Conservation (phyloP, 805 yeast species). For the Spathaspora hagerdaliae region DNA sequence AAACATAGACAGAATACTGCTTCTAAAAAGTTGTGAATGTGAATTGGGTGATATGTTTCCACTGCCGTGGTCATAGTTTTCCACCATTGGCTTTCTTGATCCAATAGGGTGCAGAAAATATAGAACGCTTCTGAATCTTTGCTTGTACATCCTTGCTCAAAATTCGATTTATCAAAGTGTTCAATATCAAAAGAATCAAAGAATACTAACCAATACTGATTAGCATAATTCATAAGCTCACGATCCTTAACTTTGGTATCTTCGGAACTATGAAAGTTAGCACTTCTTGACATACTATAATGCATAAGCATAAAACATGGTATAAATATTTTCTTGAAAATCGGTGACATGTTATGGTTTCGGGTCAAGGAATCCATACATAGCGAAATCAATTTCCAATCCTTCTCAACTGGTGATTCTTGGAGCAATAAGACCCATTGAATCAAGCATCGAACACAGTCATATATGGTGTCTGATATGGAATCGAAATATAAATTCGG, state of each 20-base stretch:
- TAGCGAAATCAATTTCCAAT: constrained; percentile 11
- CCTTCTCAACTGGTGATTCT: constrained; percentile 16
- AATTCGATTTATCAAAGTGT: constrained; percentile 7
- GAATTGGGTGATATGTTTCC: constrained; percentile 1
- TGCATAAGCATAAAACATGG: constrained; percentile 18
- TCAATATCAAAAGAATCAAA: constrained; percentile 14
- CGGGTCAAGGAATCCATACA: neutral
- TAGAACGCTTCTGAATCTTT: constrained; percentile 18
- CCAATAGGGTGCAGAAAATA: constrained; percentile 15
- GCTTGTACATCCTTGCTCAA: neutral
- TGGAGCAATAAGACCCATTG: constrained; percentile 32
- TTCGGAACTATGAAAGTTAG: neutral
- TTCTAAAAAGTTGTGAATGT: constrained; percentile 3
- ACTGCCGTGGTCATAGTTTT: constrained; percentile 16
- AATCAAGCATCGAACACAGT: constrained; percentile 18
- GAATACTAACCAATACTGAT: constrained; percentile 18
- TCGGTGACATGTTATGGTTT: neutral
- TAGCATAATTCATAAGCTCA: neutral
- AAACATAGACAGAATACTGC: constrained; percentile 5
- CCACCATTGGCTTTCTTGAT: constrained; percentile 18
- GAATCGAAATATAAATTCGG: neutral
- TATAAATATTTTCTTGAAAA: constrained; percentile 2
- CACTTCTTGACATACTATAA: constrained; percentile 6
- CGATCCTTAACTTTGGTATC: neutral
- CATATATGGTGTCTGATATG: constrained; percentile 11